Evolutionary conservation across 179 eudicot genomes (phyloP).

Genomic region (Pouteria campechiana): DNA sequence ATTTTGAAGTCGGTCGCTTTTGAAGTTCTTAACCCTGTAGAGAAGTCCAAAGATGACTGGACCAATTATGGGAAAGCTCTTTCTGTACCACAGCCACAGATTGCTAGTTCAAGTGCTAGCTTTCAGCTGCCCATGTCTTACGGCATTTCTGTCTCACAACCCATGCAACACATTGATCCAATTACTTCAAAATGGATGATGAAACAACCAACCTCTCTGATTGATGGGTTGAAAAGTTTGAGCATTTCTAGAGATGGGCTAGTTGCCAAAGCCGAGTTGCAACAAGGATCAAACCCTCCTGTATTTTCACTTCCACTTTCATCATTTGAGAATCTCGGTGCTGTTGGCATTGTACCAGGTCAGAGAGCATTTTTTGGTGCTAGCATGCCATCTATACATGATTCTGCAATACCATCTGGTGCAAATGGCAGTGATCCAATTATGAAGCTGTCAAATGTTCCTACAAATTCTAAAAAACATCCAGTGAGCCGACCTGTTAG

Average conservation of each 20-base stretch:
- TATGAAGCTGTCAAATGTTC: conserved; percentile 18
- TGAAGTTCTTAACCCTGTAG: conserved; percentile 21
- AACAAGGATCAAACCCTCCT: conserved; percentile 27
- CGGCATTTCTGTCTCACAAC: conserved; percentile 20
- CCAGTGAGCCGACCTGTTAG: conserved; percentile 79
- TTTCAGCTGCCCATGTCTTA: conserved; percentile 17
- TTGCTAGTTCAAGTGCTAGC: conserved; percentile 20
- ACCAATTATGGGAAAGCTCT: conserved; percentile 15
- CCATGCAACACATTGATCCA: conserved; percentile 23
- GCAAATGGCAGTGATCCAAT: conserved; percentile 16
- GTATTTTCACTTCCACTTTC: conserved; percentile 39
- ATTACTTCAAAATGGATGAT: conserved; percentile 30
- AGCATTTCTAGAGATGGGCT: conserved; percentile 41
- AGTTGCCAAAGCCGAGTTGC: conserved; percentile 21
- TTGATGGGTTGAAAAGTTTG: conserved; percentile 36
- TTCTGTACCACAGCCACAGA: conserved; percentile 23
- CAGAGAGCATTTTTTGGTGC: no score
- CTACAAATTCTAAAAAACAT: conserved; percentile 43
- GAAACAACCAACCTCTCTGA: conserved; percentile 23
- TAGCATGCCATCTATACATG: no score
- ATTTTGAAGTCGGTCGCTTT: conserved; percentile 19
- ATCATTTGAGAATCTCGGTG: conserved; percentile 24
- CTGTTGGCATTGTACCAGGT: conserved; percentile 18
- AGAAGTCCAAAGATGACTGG: conserved; percentile 18
- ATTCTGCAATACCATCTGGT: conserved; percentile 30